These are phyloP conservation scores for Ophiostoma sp. DNA, from an alignment of 2,329 filamentous ascomycete species.

Conservation along the genomic window DNA sequence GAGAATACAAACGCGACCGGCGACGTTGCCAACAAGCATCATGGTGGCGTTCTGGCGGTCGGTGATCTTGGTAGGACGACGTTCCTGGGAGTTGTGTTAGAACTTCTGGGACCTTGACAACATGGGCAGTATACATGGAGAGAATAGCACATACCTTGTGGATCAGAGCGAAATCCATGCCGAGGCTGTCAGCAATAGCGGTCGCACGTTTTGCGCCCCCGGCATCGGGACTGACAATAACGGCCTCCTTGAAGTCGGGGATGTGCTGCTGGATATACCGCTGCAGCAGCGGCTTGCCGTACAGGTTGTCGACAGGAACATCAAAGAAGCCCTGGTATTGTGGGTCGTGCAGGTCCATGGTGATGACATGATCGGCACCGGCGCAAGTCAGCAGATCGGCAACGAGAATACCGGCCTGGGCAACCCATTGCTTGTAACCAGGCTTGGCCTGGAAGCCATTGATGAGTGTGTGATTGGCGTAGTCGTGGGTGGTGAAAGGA, in stretches of 20 bases:
- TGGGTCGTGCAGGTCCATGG: slow-evolving; percentile 87
- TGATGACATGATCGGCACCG: slow-evolving; percentile 94
- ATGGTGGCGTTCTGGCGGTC: slow-evolving; percentile 75
- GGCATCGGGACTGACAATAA: slow-evolving; percentile 93
- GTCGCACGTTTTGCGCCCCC: slow-evolving; percentile 95
- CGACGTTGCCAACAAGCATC: slow-evolving; percentile 75
- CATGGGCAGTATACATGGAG: too few species aligned
- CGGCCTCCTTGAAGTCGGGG: slow-evolving; percentile 74
- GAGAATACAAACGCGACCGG: slow-evolving; percentile 70
- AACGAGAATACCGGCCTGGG: slow-evolving; percentile 89
- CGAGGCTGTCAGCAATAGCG: slow-evolving; percentile 85
- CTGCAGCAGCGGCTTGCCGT: slow-evolving; percentile 70
- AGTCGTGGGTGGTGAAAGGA: slow-evolving; percentile 59
- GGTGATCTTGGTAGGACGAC: slow-evolving; percentile 64
- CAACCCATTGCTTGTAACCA: slow-evolving; percentile 98
- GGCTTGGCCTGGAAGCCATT: slow-evolving; percentile 69
- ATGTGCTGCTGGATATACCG: slow-evolving; percentile 74
- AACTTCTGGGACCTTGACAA: background rate
- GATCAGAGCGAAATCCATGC: slow-evolving; percentile 94
- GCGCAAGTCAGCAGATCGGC: slow-evolving; percentile 93
- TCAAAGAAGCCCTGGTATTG: slow-evolving; percentile 99
- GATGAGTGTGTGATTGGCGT: slow-evolving; percentile 52
- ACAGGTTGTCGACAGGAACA: slow-evolving; percentile 96
- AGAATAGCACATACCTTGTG: slow-evolving; percentile 66
- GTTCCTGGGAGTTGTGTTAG: slow-evolving; percentile 28